phyloP scores from a whole-genome alignment of 345 rosid genomes.

The Limnanthes douglasii region DNA sequence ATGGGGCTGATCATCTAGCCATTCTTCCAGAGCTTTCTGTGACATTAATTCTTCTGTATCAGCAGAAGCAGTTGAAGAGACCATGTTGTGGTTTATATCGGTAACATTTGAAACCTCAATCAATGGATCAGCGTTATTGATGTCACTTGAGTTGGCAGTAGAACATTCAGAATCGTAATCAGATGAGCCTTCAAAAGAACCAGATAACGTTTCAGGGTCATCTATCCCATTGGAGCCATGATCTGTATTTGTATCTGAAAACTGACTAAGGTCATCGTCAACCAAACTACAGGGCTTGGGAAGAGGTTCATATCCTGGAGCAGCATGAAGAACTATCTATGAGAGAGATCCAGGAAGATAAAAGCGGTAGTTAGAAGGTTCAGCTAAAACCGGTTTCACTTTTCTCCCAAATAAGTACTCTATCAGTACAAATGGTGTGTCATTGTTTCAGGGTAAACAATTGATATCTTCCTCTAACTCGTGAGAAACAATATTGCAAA shows the following conservation, averaged over 20 bases:
- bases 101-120: constrained; percentile 55
- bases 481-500: constrained; percentile 20
- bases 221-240: too few species aligned
- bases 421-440: constrained; percentile 24
- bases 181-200: constrained; percentile 33
- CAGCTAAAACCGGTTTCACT: constrained; percentile 22
- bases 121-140: constrained; percentile 39
- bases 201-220: too few species aligned
- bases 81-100: constrained; percentile 15
- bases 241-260: constrained; percentile 18
- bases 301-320: constrained; percentile 99
- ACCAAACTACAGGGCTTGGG: constrained; percentile 74
- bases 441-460: constrained; percentile 18
- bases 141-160: constrained; percentile 21
- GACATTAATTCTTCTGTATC: constrained; percentile 50
- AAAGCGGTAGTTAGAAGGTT: constrained; percentile 35
- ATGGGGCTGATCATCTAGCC: constrained; percentile 76
- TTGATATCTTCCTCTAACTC: constrained; percentile 24
- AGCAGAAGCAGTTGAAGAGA: constrained; percentile 14
- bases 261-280: constrained; percentile 25
- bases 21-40: constrained; percentile 51
- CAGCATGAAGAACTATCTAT: constrained; percentile 93
- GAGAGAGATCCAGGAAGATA: constrained; percentile 98
- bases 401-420: constrained; percentile 48
- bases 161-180: constrained; percentile 52